Evolutionary conservation across 495 filamentous ascomycete species (phyloP), one percentile per base, ranked within the genome.

Genomic region (Talaromyces thailandensis): DNA sequence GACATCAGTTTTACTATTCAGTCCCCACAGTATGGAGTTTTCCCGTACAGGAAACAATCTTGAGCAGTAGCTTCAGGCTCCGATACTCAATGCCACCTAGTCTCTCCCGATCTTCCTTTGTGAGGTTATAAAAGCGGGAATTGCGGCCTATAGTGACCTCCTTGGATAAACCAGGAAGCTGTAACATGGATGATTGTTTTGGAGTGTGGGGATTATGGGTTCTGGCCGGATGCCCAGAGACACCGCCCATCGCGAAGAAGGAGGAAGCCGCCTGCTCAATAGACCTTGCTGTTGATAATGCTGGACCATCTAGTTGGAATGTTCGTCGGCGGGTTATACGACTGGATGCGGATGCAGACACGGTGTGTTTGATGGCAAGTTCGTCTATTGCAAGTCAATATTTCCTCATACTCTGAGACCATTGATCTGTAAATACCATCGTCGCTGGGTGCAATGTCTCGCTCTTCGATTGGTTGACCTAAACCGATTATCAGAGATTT

Each of bases 111-210:
- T 87, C 82, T 62, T 81, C 76, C 25, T 77, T 75, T n/a, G 80
- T 82, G 57, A 88, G 63, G 63, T 90, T 88, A 12, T 90, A 75
- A 63, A 96, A 94, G 4, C 83, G 81, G 11, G 90, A 93, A 69
- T 94, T 94, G 31, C 91, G 79, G 24, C 88, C 90, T 26, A 92
- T 67, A 0, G 90, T 93, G 6, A 89, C 71, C 7, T 24, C 66
- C n/a, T 16, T 56, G 24, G 52, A 56, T 2, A 56, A 69, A 16
- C 71, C 75, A 16, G 65, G 61, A 9, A 65, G 66, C 3, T 21
- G 12, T 26, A 14, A 12, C 2, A 29, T 50, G 35, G 32, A 9
- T 61, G 24, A 24, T 12, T 12, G 25, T 61, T 23, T 50, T 12
- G 37, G 8, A 0, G 16, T 48, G 14, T 43, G 32, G 14, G n/a